Evolutionary conservation across 306 rosid species (phyloP), one percentile per base, ranked within the genome.

Genomic region (Parietaria judaica): DNA sequence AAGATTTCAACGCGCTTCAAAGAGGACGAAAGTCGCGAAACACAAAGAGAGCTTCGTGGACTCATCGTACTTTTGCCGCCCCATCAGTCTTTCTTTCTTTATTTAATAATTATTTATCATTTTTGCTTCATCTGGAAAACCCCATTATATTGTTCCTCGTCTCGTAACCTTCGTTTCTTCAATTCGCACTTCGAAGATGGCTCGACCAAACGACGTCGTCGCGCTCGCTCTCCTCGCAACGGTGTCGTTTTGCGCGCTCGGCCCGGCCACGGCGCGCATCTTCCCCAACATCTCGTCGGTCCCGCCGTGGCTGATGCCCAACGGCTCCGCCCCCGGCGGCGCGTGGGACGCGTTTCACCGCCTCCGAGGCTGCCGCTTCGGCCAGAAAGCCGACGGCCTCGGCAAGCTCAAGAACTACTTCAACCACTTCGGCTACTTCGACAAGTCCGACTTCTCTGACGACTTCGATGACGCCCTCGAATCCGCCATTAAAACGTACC

Each of bases 361-460:
- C 6, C 70, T 88, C 72, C 66, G 78, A 1, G 86, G 81, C 11
- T 92, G 94, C 71, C 76, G 53, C 0, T 73, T 11, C 0, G 98
- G 98, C 0, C 64, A 72, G 23, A 55, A 47, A 0, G 60, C 80
- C 54, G 72, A 80, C 14, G 98, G 96, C 2, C 65, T 92, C 12
- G 44, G 81, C 1, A 79, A 75, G 6, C 92, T 92, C 55, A 92
- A 92, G 66, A 50, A 58, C 36, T 92, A 92, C 76, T 79, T 92
- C 60, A 36, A 80, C 14, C 10, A 60, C 14, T 92, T 92, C 62
- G 98, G 98, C 6, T 92, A 92, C 83, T 81, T 92, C 44, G 74
- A 87, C 50, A 23, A 75, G 49, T 46, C 90, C 16, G 95, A 92
- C 14, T 84, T 81, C 23, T 92, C 88, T 51, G 98, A 92, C 31